Evolutionary conservation across 2,329 filamentous ascomycete genomes (phyloP).

Genomic region (Paramyrothecium sp.): DNA sequence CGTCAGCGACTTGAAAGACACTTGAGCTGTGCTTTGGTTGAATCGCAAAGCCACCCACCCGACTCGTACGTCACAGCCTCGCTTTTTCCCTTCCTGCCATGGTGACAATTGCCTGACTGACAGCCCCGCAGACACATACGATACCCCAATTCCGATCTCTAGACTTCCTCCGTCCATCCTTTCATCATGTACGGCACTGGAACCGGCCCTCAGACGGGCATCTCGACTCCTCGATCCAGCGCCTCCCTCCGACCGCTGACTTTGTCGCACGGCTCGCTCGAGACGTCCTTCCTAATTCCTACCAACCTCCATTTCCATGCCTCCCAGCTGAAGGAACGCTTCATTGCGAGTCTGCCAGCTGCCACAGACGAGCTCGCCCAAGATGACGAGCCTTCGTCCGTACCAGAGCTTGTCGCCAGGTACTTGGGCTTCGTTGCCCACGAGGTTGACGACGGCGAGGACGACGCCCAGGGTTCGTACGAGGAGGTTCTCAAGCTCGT

Average conservation of each 20-base stretch:
- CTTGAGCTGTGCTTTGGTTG: background rate
- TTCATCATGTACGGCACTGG: constrained; percentile 80
- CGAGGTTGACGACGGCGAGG: constrained; percentile 90
- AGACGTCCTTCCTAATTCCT: constrained; percentile 93
- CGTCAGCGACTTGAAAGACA: background rate
- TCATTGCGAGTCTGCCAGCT: constrained; percentile 78
- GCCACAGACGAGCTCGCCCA: constrained; percentile 96
- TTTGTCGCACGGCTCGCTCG: constrained; percentile 89
- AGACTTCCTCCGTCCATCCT: constrained; percentile 10
- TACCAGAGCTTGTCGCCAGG: constrained; percentile 85
- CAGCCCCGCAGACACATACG: constrained; percentile 28
- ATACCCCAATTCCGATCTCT: constrained; percentile 33
- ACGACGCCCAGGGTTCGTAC: constrained; percentile 83
- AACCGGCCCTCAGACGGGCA: constrained; percentile 88
- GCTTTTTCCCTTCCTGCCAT: background rate
- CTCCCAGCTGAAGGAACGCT: constrained; percentile 88
- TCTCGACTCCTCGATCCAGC: constrained; percentile 92
- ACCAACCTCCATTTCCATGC: constrained; percentile 96
- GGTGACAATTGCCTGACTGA: constrained; percentile 10
- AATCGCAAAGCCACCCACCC: background rate
- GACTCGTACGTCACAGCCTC: background rate
- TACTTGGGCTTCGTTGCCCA: constrained; percentile 88
- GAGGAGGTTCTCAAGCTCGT: constrained; percentile 90
- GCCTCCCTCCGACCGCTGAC: constrained; percentile 89
- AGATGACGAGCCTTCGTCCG: constrained; percentile 98